phyloP scores from a whole-genome alignment of 495 filamentous ascomycete genomes.

The Diplogelasinospora grovesii region DNA sequence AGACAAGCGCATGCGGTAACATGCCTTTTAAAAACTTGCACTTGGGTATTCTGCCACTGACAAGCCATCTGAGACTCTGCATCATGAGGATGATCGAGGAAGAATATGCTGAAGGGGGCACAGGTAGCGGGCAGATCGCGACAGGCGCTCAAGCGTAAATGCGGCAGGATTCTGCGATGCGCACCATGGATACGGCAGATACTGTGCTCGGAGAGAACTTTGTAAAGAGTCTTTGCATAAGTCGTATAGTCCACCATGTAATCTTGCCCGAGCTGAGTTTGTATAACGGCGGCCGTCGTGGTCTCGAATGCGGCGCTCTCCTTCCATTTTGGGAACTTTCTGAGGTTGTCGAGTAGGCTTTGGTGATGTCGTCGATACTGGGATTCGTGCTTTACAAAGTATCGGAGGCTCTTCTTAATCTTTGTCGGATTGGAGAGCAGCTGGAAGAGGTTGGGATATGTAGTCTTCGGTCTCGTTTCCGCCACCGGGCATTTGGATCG shows the following conservation, averaged over 20 bases:
- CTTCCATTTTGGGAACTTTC: not conserved
- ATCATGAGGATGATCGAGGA: conserved; percentile 2
- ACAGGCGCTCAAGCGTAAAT: not conserved
- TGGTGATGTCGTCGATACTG: not conserved
- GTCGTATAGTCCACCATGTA: not conserved
- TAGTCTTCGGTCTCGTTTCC: not conserved
- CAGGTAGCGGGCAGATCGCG: not conserved
- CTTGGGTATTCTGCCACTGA: not conserved
- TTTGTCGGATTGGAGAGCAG: not conserved
- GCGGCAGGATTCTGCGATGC: not conserved
- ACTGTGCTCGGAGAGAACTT: not conserved
- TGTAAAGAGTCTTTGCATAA: not conserved
- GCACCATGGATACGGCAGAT: too few relatives aligned
- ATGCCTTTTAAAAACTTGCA: not conserved
- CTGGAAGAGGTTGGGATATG: not conserved
- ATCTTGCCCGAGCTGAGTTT: not conserved
- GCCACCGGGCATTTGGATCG: not conserved
- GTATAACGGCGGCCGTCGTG: not conserved
- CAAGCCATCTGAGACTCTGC: not conserved
- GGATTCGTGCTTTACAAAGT: not conserved
- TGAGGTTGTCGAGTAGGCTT: not conserved
- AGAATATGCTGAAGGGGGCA: conserved; percentile 1
- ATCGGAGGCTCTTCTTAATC: not conserved
- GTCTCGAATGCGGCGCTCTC: not conserved
- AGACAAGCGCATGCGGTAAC: not conserved